Percentiles rank a stretch among this genome's conserved stretches.
Evolutionary conservation across 306 rosid genomes (phyloP).

Genomic region (Oxytropis ochrocephala): DNA sequence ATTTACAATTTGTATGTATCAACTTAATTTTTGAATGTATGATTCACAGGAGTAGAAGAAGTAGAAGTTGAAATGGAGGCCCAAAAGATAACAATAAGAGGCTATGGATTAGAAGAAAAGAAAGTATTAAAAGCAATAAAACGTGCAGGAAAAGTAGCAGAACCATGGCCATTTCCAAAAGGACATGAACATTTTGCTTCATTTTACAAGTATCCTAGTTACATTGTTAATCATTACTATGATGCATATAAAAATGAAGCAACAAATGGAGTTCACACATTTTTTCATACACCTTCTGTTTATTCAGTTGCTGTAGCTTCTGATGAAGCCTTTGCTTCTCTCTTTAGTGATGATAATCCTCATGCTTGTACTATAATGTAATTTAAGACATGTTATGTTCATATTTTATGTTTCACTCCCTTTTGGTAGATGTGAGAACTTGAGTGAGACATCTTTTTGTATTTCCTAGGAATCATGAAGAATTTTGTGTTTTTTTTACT

Average conservation of each 20-base stretch:
- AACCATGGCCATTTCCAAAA: conserved; percentile 90
- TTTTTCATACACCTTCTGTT: conserved; percentile 78
- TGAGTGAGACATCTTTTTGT: conserved; percentile 13
- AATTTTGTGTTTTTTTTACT: not conserved
- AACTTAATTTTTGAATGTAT: not conserved
- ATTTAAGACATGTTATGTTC: conserved; percentile 3
- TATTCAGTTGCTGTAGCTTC: conserved; percentile 78
- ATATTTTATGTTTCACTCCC: not conserved
- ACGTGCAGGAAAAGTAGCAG: conserved; percentile 72
- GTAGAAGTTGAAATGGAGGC: conserved; percentile 88
- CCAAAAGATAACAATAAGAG: conserved; percentile 70
- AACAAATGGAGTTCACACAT: conserved; percentile 59
- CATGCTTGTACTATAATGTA: conserved; percentile 92
- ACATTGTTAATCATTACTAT: conserved; percentile 65
- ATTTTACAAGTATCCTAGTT: conserved; percentile 66
- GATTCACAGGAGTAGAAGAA: conserved; percentile 66
- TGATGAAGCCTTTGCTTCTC: conserved; percentile 73
- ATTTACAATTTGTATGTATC: not conserved
- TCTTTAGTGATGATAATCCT: conserved; percentile 89
- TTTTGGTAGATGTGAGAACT: not conserved
- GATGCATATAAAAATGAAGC: conserved; percentile 48
- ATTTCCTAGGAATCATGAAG: not conserved
- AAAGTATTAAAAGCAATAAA: conserved; percentile 76
- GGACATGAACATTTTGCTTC: conserved; percentile 66
- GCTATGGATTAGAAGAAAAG: conserved; percentile 66